Evolutionary conservation across 108 stramenopile genomes (phyloP).

Genomic region (Stephanodiscus minutulus): DNA sequence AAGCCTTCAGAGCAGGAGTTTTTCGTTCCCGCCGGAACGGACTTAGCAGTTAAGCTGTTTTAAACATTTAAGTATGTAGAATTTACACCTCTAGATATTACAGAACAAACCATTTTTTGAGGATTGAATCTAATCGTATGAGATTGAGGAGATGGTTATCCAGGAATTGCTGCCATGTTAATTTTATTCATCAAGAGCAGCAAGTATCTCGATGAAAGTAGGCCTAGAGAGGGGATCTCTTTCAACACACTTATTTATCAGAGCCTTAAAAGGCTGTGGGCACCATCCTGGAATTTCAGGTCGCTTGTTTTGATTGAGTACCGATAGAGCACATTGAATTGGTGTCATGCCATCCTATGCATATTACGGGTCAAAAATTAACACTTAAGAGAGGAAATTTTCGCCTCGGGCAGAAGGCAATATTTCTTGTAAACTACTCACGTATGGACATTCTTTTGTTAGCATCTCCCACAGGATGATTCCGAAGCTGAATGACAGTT

Average conservation of each 20-base stretch:
- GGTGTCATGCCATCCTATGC: slow-evolving; percentile 79
- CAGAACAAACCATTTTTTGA: no score
- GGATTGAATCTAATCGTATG: neutral
- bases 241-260: slow-evolving; percentile 78
- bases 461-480: slow-evolving; percentile 87
- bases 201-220: slow-evolving; percentile 71
- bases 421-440: slow-evolving; percentile 1
- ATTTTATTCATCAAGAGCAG: slow-evolving; percentile 54
- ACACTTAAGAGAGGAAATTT: neutral
- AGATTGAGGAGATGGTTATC: neutral
- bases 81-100: neutral
- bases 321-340: slow-evolving; percentile 87
- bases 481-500: slow-evolving; percentile 52
- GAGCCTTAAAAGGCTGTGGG: slow-evolving; percentile 64
- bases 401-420: neutral
- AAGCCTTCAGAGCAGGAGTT: no score
- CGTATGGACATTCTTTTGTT: slow-evolving; percentile 82
- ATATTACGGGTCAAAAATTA: neutral
- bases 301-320: slow-evolving; percentile 80
- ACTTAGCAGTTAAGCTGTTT: no score
- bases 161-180: neutral
- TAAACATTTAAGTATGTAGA: no score
- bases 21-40: no score
- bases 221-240: slow-evolving; percentile 70
- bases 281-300: slow-evolving; percentile 88